Conservation (phyloP, 2,329 filamentous ascomycete species). For the Ophiostoma himal-ulmi region DNA sequence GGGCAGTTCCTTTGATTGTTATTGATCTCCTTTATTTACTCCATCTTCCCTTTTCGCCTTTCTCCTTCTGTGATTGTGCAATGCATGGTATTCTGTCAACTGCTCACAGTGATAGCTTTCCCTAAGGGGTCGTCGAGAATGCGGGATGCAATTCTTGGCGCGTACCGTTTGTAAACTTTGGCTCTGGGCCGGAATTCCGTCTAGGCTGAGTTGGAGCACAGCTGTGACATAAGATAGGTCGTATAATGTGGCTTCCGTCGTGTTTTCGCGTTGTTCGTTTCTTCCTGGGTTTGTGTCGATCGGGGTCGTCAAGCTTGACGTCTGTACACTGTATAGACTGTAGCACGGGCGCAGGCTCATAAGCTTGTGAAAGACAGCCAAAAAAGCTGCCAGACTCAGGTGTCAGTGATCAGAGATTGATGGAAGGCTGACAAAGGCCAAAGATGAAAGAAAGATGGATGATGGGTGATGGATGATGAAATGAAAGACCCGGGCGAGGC, state of each 20-base stretch:
- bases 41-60: neutral
- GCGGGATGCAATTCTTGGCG: constrained; percentile 1
- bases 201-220: neutral
- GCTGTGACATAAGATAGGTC: neutral
- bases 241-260: neutral
- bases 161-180: neutral
- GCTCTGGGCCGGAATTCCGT: neutral
- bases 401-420: neutral
- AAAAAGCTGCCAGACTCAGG: neutral
- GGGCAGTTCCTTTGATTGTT: neutral
- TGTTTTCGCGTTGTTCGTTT: neutral
- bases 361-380: neutral
- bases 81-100: neutral
- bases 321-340: neutral
- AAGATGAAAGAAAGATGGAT: neutral
- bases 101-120: neutral
- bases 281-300: neutral
- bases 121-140: neutral
- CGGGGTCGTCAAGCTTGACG: neutral
- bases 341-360: neutral
- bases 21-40: neutral
- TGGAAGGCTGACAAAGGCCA: neutral
- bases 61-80: neutral
- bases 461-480: neutral
- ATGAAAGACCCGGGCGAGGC: neutral